Conservation (phyloP, 805 yeast genomes). For the Teunomyces funiuensis region DNA sequence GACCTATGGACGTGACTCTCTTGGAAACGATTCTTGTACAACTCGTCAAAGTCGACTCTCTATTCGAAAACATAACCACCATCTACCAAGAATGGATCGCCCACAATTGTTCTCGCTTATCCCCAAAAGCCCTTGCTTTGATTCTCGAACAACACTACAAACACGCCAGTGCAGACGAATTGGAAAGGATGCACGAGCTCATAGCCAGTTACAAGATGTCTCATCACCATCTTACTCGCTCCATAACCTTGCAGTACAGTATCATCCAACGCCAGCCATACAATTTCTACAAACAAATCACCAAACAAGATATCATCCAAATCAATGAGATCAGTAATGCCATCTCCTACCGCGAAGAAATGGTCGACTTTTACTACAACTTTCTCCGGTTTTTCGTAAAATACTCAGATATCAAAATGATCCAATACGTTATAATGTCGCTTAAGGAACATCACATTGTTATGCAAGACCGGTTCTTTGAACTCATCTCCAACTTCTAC, state of each 20-base stretch:
- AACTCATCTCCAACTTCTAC: slow-evolving; percentile 26
- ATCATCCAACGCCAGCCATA: slow-evolving; percentile 27
- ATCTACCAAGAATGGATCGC: slow-evolving; percentile 30
- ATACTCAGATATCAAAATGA: slow-evolving; percentile 26
- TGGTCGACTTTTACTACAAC: slow-evolving; percentile 26
- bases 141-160: slow-evolving; percentile 29
- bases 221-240: slow-evolving; percentile 24
- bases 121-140: slow-evolving; percentile 25
- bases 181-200: slow-evolving; percentile 18
- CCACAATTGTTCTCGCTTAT: slow-evolving; percentile 18
- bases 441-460: slow-evolving; percentile 11
- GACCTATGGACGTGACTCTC: slow-evolving; percentile 22
- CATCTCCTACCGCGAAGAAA: slow-evolving; percentile 15
- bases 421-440: slow-evolving; percentile 28
- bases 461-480: slow-evolving; percentile 14
- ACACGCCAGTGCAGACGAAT: slow-evolving; percentile 30
- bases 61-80: slow-evolving; percentile 29
- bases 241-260: slow-evolving; percentile 21
- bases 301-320: slow-evolving; percentile 22
- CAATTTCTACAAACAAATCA: slow-evolving; percentile 24
- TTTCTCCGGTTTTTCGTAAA: slow-evolving; percentile 29
- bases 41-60: slow-evolving; percentile 25
- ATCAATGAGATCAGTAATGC: slow-evolving; percentile 18
- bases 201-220: slow-evolving; percentile 19
- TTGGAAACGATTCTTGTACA: slow-evolving; percentile 27